phyloP scores from a whole-genome alignment of 768 basidiomycete species.

The Serendipita sp. region DNA sequence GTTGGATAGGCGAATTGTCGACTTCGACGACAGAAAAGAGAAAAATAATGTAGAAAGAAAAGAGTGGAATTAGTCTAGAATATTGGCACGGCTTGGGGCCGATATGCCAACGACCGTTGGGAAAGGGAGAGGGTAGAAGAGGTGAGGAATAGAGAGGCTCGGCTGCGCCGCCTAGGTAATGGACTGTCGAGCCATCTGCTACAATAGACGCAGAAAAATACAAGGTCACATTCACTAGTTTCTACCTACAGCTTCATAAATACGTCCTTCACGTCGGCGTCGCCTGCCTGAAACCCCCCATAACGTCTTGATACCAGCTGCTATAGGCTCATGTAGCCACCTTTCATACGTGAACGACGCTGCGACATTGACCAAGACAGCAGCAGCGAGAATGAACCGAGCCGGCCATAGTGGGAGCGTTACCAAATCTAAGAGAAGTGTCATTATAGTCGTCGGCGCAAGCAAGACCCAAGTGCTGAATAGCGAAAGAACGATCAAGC shows the following conservation, averaged over 20 bases:
- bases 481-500: conserved; percentile 45
- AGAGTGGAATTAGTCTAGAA: conserved; percentile 11
- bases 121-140: conserved; percentile 18
- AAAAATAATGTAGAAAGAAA: conserved; percentile 12
- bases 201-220: background rate
- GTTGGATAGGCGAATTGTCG: background rate
- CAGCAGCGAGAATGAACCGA: conserved; percentile 49
- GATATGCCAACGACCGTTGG: conserved; percentile 24
- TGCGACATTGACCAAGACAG: conserved; percentile 51
- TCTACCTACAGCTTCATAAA: conserved; percentile 61
- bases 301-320: conserved; percentile 26
- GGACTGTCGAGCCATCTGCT: background rate
- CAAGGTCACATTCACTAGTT: background rate
- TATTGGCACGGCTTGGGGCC: conserved; percentile 34
- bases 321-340: conserved; percentile 47
- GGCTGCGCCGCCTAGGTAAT: background rate
- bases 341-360: conserved; percentile 62
- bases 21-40: conserved; percentile 2
- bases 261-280: conserved; percentile 46
- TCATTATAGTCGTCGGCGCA: conserved; percentile 42
- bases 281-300: conserved; percentile 27
- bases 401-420: conserved; percentile 44
- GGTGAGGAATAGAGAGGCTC: background rate
- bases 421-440: conserved; percentile 59
- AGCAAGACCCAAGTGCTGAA: conserved; percentile 72